Percentiles rank a stretch among this genome's conserved stretches.
phyloP scores from a whole-genome alignment of 192 early-diverging fungal species.

The Entomortierella parvispora region DNA sequence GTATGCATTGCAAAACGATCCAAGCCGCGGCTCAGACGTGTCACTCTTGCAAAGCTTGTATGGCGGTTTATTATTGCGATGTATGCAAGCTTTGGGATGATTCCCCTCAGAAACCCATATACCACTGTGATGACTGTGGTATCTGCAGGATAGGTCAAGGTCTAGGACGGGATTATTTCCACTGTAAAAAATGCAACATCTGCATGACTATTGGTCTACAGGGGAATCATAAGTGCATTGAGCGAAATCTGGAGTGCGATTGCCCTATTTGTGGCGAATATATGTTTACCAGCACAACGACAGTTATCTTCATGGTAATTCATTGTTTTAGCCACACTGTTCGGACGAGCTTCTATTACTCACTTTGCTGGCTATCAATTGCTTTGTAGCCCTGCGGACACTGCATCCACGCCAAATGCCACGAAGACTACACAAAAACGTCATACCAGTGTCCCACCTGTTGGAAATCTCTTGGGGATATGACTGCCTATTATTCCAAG shows the following conservation, averaged over 20 bases:
- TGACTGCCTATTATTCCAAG: slow-evolving; percentile 80
- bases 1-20: slow-evolving; percentile 88
- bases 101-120: slow-evolving; percentile 83
- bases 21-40: slow-evolving; percentile 86
- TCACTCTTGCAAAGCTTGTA: slow-evolving; percentile 67
- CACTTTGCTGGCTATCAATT: not conserved
- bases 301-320: slow-evolving; percentile 88
- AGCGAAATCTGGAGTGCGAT: slow-evolving; percentile 89
- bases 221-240: slow-evolving; percentile 88
- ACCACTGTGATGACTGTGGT: slow-evolving; percentile 93
- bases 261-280: slow-evolving; percentile 98
- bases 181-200: slow-evolving; percentile 91
- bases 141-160: slow-evolving; percentile 92
- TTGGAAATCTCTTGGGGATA: slow-evolving; percentile 89
- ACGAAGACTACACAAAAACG: slow-evolving; percentile 83
- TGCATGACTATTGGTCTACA: slow-evolving; percentile 85
- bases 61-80: slow-evolving; percentile 88
- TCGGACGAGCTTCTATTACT: too few species aligned
- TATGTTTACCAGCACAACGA: slow-evolving; percentile 88
- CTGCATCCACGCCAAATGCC: slow-evolving; percentile 89
- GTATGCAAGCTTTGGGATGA: slow-evolving; percentile 94
- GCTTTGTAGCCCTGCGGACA: slow-evolving; percentile 84
- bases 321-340: too few species aligned
- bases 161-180: slow-evolving; percentile 84
- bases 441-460: slow-evolving; percentile 98